Conservation (phyloP, 768 basidiomycete genomes). For the Hygrophoropsis aurantiaca region DNA sequence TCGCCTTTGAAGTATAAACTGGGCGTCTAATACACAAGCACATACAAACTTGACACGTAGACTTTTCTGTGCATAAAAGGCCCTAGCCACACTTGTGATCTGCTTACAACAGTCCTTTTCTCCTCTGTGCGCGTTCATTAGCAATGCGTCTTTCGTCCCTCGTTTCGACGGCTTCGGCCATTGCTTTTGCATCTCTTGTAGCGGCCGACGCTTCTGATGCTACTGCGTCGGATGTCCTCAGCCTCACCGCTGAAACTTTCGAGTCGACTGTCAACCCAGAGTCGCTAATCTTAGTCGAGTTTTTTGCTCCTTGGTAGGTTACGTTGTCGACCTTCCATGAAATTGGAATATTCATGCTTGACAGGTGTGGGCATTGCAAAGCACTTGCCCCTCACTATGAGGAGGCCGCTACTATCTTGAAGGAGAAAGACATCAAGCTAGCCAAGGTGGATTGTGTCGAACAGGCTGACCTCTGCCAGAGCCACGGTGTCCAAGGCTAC, state of each 20-base stretch:
- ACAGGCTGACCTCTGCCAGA: conserved; percentile 86
- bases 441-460: conserved; percentile 98
- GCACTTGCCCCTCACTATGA: conserved; percentile 93
- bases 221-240: conserved; percentile 75
- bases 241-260: conserved; percentile 69
- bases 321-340: neutral
- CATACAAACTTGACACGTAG: conserved; percentile 29
- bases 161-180: conserved; percentile 50
- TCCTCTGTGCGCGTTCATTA: conserved; percentile 22
- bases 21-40: conserved; percentile 5
- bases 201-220: conserved; percentile 46
- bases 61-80: conserved; percentile 22
- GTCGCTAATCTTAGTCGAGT: conserved; percentile 86
- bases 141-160: conserved; percentile 64
- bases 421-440: conserved; percentile 85
- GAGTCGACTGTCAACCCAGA: conserved; percentile 63
- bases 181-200: conserved; percentile 54
- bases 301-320: conserved; percentile 83
- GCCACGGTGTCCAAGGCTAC: conserved; percentile 89
- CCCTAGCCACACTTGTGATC: neutral
- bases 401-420: conserved; percentile 89
- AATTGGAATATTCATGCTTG: neutral
- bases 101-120: neutral
- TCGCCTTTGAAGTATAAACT: neutral
- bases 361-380: conserved; percentile 94